Conservation (phyloP, 768 basidiomycete genomes). For the Auricularia sp. region DNA sequence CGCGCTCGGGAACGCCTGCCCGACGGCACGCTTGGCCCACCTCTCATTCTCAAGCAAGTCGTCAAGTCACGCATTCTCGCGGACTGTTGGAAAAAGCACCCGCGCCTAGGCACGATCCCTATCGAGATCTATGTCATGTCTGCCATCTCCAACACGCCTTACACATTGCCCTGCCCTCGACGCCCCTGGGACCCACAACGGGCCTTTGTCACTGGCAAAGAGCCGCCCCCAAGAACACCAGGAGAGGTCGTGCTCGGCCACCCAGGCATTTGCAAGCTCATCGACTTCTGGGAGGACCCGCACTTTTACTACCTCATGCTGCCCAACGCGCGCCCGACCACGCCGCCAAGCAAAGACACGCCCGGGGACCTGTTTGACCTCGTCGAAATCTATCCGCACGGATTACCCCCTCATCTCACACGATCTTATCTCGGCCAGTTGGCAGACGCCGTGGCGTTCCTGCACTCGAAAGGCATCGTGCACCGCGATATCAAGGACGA, state of each 20-base stretch:
- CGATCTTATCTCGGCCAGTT: slow-evolving; percentile 88
- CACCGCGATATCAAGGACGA: slow-evolving; percentile 99
- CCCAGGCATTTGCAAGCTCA: slow-evolving; percentile 87
- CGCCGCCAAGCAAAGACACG: slow-evolving; percentile 43
- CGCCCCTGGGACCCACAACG: slow-evolving; percentile 81
- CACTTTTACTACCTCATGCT: slow-evolving; percentile 95
- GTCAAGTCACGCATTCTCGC: slow-evolving; percentile 97
- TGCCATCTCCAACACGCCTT: slow-evolving; percentile 71
- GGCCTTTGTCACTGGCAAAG: slow-evolving; percentile 15
- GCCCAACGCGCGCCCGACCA: slow-evolving; percentile 43
- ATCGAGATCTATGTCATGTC: slow-evolving; percentile 97
- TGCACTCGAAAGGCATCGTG: slow-evolving; percentile 88
- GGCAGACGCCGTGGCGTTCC: slow-evolving; percentile 79
- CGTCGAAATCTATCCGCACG: slow-evolving; percentile 81
- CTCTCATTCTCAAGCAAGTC: slow-evolving; percentile 92
- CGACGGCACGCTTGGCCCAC: slow-evolving; percentile 78
- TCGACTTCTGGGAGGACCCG: slow-evolving; percentile 95
- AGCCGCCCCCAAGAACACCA: slow-evolving; percentile 34
- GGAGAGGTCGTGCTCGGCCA: slow-evolving; percentile 74
- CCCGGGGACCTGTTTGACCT: slow-evolving; percentile 89
- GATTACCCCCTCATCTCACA: slow-evolving; percentile 63
- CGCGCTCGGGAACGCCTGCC: slow-evolving; percentile 67
- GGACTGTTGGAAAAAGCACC: slow-evolving; percentile 99
- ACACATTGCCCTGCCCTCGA: slow-evolving; percentile 56
- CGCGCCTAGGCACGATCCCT: slow-evolving; percentile 88